Evolutionary conservation across 75 land plant species (phyloP).

Genomic region (Picea sitchensis): DNA sequence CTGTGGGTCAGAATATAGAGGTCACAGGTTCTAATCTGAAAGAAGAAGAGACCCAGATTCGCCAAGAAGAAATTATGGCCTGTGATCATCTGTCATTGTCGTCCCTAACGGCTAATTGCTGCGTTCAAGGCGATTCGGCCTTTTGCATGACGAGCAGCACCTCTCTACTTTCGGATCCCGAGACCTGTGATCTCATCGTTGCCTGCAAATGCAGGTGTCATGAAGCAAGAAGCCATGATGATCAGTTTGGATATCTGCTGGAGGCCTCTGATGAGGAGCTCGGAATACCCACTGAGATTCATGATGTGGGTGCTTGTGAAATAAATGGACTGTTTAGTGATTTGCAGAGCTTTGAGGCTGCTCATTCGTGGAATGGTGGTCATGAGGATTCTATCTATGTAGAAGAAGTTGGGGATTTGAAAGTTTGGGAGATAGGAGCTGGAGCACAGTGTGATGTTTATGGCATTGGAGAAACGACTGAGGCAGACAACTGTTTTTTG

Average conservation of each 20-base stretch:
- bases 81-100: no score
- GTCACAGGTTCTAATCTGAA: neutral
- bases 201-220: constrained; percentile 5
- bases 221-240: neutral
- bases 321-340: neutral
- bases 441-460: neutral
- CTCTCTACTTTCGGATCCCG: neutral
- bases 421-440: neutral
- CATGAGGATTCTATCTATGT: no score
- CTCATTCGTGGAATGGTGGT: no score
- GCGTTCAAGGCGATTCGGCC: constrained; percentile 7
- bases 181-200: neutral
- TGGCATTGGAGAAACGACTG: no score
- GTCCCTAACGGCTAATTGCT: neutral
- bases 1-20: neutral
- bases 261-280: constrained; percentile 12
- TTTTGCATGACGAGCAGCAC: constrained; percentile 3
- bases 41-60: neutral
- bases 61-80: neutral
- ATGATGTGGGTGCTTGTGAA: neutral
- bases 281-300: neutral
- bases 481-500: no score
- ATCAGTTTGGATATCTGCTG: constrained; percentile 2
- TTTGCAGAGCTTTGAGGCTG: neutral
- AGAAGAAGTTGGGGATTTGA: constrained; percentile 4